Base-by-base conservation (phyloP, 2,329 filamentous ascomycete genomes). In the Teratosphaeriaceae sp. region DNA sequence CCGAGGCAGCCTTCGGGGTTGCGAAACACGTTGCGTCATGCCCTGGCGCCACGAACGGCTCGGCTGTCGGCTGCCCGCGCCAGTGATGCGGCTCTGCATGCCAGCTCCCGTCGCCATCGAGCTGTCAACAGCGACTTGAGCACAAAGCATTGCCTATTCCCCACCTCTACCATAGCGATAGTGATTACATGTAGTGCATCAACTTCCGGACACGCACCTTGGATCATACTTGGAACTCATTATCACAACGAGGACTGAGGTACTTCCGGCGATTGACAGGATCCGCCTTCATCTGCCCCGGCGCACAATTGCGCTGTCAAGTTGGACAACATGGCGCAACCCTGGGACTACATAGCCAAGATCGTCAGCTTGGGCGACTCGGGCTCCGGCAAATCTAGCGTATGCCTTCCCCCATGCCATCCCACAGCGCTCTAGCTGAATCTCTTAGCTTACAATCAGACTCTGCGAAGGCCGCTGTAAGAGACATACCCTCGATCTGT, bases 311-410 rank as follows among this genome's bases (percentile, higher is more conserved):
- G 8, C 24, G 24, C 24, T n/a, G 24, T n/a, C n/a, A n/a, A n/a
- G n/a, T n/a, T 13, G 13, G 8, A 8, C 24, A 33, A 8, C 16
- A 35, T 35, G 31, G 40, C 40, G 15, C 42, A 40, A 44, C 84
- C 88, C 67, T 97, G 90, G 90, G 88, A 97, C 72, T 97, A 94
- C 73, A 98, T 97, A 64, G 89, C 90, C 66, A 98, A 98, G 70
- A 86, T 98, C 58, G 90, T 97, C 62, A 94, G 88, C 71, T 88
- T 98, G 60, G 92, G 92, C 65, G 92, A 97, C 72, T 92, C 85
- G 35, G 92, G 89, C 63, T 94, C 88, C 63, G 92, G 92, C 61
- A 98, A 98, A 74, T 94, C 88, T 44, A 80, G 76, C 64, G 76
- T 79, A 67, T 52, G 71, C 36, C 30, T 34, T 11, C 23, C 39